Evolutionary conservation across 305 asterid species (phyloP), one percentile per base, ranked within the genome.

Genomic region (Stenogyne calaminthoides): DNA sequence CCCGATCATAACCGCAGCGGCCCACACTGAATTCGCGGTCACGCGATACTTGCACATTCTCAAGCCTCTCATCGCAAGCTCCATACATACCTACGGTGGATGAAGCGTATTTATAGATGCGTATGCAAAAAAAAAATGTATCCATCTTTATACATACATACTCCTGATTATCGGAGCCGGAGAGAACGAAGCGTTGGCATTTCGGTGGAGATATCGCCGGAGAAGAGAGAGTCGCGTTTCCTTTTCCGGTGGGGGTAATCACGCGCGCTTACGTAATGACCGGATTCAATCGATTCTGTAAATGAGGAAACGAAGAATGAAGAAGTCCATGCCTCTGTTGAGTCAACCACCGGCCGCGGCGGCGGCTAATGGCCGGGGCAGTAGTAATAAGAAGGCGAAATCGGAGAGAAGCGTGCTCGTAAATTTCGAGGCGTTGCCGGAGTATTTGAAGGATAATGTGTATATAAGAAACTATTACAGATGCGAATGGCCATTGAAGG

Each of bases 401-500:
- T 42, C 70, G 52, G 76, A 59, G 63, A 39, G 68, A 76, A 69
- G 74, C 46, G 76, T 88, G 87, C 64, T 89, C 44, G 51, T 73
- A 12, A 87, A 82, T 67, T 91, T 66, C 71, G 97, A 89, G 46
- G 87, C 77, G 15, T 77, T 91, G 80, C 97, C 97, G 42, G 93
- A 91, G 46, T 91, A 89, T 56, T 66, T 89, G 87, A 81, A 88
- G 85, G 97, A 91, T 55, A 91, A 91, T 55, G 95, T 89, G 75
- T 88, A 75, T 42, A 91, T 91, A 27, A 78, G 86, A 74, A 88
- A 91, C 76, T 80, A 89, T 80, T 91, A 91, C 80, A 82, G 96
- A 60, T 91, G 97, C 49, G 95, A 91, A 81, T 91, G 97, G 97
- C 95, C 95, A 1, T 67, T 89, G 74, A 88, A 83, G 42, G 89